Percentiles rank a stretch among this genome's conserved stretches.
Conservation (phyloP, 2,329 filamentous ascomycete species). For the Colletotrichum sp. region DNA sequence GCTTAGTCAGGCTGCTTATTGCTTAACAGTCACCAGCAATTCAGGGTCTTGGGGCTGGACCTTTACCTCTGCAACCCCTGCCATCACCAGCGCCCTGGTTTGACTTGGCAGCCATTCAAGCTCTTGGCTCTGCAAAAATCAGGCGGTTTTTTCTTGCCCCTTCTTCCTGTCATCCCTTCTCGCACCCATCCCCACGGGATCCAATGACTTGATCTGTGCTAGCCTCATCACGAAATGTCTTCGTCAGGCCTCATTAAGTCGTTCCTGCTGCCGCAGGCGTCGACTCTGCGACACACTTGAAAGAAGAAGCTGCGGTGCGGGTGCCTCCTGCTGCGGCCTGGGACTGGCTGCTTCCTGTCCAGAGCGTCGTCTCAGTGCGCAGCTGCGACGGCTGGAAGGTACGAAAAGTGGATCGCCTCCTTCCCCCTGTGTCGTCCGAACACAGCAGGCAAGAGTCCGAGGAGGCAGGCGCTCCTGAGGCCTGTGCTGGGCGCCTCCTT, state of each 20-base stretch:
- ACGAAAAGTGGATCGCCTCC: not conserved
- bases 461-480: not conserved
- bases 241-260: not conserved
- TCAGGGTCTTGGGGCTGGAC: not conserved
- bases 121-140: conserved; percentile 22
- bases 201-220: not conserved
- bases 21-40: not conserved
- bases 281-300: not conserved
- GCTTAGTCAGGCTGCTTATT: not conserved
- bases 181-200: not conserved
- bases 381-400: not conserved
- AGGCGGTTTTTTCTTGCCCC: conserved; percentile 3
- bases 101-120: conserved; percentile 18
- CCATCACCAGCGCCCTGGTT: not conserved
- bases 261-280: not conserved
- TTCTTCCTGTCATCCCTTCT: conserved; percentile 1
- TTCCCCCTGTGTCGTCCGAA: not conserved
- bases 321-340: not conserved
- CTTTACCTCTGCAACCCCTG: not conserved
- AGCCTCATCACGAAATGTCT: not conserved
- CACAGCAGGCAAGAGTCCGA: not conserved
- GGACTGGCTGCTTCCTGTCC: not conserved
- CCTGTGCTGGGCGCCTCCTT: not conserved
- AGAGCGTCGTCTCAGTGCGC: conserved; percentile 8
- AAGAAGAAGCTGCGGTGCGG: not conserved